These are phyloP conservation scores for Lyophyllum semitale DNA, from an alignment of 768 basidiomycete genomes.

Conservation along the genomic window DNA sequence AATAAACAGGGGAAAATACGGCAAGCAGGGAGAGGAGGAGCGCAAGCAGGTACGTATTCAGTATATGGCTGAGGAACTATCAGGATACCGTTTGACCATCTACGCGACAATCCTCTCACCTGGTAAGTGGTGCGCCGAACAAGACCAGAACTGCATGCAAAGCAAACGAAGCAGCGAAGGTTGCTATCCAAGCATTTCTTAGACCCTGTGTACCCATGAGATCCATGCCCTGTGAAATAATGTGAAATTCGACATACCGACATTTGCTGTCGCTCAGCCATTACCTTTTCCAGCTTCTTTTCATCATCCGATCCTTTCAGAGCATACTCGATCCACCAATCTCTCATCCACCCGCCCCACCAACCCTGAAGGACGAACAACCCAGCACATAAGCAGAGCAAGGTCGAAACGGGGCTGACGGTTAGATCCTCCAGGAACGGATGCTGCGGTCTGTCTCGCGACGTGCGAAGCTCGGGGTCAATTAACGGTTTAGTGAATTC, in stretches of 20 bases:
- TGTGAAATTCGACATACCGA: conserved; percentile 32
- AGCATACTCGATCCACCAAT: conserved; percentile 52
- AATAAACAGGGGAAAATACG: conserved; percentile 68
- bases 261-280: conserved; percentile 37
- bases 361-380: conserved; percentile 57
- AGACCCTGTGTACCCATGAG: conserved; percentile 42
- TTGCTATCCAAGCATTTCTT: conserved; percentile 51
- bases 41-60: conserved; percentile 69
- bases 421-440: conserved; percentile 72
- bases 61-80: conserved; percentile 40
- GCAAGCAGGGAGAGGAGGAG: conserved; percentile 68
- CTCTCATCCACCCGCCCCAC: conserved; percentile 72
- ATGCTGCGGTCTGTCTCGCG: conserved; percentile 67
- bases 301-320: conserved; percentile 44
- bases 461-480: conserved; percentile 35
- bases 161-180: conserved; percentile 46
- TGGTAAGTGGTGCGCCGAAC: conserved; percentile 74
- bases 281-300: conserved; percentile 41
- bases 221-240: neutral
- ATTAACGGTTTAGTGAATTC: conserved; percentile 32
- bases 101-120: conserved; percentile 39
- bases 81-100: conserved; percentile 16
- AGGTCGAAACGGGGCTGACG: conserved; percentile 53
- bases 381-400: conserved; percentile 59
- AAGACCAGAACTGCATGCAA: conserved; percentile 56